These are phyloP conservation scores for Rehmannia glutinosa DNA, from an alignment of 257 asterid genomes.

Conservation along the genomic window DNA sequence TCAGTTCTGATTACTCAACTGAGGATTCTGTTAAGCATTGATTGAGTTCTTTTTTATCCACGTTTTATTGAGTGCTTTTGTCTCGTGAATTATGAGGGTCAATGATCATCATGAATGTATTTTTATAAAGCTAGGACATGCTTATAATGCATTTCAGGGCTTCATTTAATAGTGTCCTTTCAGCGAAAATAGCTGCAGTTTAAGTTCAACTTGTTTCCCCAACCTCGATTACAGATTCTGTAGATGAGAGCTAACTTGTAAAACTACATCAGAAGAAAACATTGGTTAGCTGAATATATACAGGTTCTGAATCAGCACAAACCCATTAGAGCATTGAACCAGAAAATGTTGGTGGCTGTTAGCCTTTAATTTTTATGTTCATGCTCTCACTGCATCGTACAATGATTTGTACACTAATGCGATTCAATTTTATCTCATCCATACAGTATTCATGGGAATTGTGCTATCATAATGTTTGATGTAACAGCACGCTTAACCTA, in stretches of 20 bases:
- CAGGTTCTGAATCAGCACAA: not conserved
- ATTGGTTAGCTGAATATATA: not conserved
- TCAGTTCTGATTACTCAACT: not conserved
- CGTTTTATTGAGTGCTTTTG: not conserved
- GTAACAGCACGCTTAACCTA: slow-evolving; percentile 15
- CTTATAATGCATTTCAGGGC: not conserved
- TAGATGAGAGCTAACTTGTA: not conserved
- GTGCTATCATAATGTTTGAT: slow-evolving; percentile 18
- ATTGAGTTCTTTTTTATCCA: not conserved
- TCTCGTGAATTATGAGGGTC: not conserved
- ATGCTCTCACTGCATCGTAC: not conserved
- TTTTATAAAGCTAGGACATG: not conserved
- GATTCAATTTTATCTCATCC: not conserved
- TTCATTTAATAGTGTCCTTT: not conserved
- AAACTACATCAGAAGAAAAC: not conserved
- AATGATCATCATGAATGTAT: no score
- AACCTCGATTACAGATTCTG: not conserved
- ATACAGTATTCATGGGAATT: slow-evolving; percentile 23
- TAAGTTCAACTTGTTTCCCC: not conserved
- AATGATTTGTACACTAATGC: not conserved
- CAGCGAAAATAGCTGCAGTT: not conserved
- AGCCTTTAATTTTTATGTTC: not conserved
- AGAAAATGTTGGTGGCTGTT: not conserved
- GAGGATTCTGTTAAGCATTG: not conserved
- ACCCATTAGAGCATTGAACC: not conserved